A percentile compares a stretch with the other conserved stretches of the same genome.
Conservation (phyloP, 176 grass and related monocot genomes). For the Juncus effusus region DNA sequence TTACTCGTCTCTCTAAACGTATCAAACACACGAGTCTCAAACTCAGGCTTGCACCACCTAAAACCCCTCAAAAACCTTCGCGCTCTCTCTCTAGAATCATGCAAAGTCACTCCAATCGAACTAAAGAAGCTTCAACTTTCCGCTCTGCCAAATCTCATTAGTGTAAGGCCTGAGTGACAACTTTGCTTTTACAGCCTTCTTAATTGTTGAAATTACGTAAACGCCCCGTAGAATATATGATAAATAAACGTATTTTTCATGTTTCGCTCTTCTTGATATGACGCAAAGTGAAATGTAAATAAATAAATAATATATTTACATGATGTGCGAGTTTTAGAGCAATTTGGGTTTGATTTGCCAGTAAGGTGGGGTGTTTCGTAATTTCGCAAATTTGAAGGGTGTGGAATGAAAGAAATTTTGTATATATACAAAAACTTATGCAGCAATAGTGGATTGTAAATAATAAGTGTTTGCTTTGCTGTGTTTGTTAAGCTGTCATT, state of each 20-base stretch:
- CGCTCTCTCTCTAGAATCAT: constrained; percentile 71
- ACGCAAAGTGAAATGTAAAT: too few relatives aligned
- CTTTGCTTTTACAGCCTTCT: not conserved
- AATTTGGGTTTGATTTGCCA: too few relatives aligned
- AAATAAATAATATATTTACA: too few relatives aligned
- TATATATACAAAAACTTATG: not conserved
- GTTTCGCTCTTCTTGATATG: too few relatives aligned
- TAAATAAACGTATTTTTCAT: too few relatives aligned
- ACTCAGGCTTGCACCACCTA: constrained; percentile 70
- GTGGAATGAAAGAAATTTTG: not conserved
- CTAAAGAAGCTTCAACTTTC: constrained; percentile 75
- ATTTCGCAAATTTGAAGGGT: not conserved
- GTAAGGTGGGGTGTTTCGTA: not conserved
- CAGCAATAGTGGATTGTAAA: constrained; percentile 14
- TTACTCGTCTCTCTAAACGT: constrained; percentile 69
- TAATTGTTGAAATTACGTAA: too few relatives aligned
- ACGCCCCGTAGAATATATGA: too few relatives aligned
- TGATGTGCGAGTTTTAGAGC: too few relatives aligned
- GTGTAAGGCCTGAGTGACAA: constrained; percentile 53
- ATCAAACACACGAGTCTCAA: constrained; percentile 71
- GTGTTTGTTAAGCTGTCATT: not conserved
- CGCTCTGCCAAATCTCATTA: constrained; percentile 76
- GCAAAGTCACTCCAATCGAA: constrained; percentile 73
- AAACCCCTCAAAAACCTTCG: constrained; percentile 66
- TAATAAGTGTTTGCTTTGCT: constrained; percentile 14